Conservation (phyloP, 2,329 filamentous ascomycete species). For the Phaeosphaeria sp. region DNA sequence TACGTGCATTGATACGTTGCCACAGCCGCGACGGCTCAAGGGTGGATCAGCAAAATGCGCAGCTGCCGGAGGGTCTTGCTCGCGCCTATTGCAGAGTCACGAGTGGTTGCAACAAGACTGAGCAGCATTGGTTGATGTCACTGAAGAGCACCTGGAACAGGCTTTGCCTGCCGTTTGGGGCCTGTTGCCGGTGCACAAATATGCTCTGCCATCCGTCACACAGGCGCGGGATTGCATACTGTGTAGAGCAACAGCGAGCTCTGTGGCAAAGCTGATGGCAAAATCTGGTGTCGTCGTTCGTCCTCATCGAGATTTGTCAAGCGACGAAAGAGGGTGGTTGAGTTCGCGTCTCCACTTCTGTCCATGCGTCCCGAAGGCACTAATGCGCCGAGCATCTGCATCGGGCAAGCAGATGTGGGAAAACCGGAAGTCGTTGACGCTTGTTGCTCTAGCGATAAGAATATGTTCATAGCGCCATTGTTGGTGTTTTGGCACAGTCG, state of each 20-base stretch:
- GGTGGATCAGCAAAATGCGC: background rate
- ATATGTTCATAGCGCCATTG: constrained; percentile 4
- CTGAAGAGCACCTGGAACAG: background rate
- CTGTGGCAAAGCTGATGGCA: background rate
- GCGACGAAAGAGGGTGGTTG: constrained; percentile 6
- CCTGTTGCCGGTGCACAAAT: background rate
- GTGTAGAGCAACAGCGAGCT: background rate
- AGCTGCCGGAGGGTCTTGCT: background rate
- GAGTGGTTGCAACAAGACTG: background rate
- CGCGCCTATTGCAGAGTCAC: background rate
- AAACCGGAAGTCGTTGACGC: constrained; percentile 17
- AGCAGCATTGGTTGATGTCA: background rate
- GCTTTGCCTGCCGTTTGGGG: background rate
- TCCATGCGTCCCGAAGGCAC: constrained; percentile 3
- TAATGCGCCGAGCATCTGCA: constrained; percentile 5
- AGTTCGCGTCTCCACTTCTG: constrained; percentile 1
- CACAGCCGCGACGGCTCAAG: background rate
- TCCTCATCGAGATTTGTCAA: background rate
- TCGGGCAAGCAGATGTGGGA: constrained; percentile 10
- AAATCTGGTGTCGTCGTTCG: background rate
- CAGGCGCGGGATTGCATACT: background rate
- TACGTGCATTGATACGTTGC: background rate
- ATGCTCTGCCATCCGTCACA: background rate
- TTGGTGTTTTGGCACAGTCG: constrained; percentile 1
- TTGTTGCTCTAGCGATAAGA: constrained; percentile 18